Conservation (phyloP, 768 basidiomycete species). For the Mrakia gelida region DNA sequence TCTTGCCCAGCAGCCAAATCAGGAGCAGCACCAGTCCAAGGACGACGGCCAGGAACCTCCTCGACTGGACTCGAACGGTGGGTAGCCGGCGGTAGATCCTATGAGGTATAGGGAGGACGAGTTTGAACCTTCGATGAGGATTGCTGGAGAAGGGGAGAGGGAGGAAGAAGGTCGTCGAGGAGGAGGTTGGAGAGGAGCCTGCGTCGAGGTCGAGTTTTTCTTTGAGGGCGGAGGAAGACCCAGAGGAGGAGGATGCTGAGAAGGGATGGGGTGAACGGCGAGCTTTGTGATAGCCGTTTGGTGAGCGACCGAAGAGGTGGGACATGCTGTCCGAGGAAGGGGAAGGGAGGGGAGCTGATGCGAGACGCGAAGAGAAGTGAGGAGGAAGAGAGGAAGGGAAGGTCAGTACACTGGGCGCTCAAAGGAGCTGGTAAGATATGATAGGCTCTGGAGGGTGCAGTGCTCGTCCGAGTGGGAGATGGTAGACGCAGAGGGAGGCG, state of each 20-base stretch:
- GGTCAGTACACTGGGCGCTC: not conserved
- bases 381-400: not conserved
- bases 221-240: slow-evolving; percentile 32
- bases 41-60: slow-evolving; percentile 17
- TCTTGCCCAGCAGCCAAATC: slow-evolving; percentile 24
- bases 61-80: slow-evolving; percentile 44
- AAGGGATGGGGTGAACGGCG: slow-evolving; percentile 37
- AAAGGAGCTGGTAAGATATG: not conserved
- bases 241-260: slow-evolving; percentile 27
- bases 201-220: slow-evolving; percentile 41
- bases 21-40: slow-evolving; percentile 21
- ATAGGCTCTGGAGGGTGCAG: no score
- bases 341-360: not conserved
- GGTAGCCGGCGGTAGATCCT: slow-evolving; percentile 58
- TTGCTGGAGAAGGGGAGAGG: slow-evolving; percentile 57
- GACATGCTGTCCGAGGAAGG: slow-evolving; percentile 23
- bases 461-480: no score
- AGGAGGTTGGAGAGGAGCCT: slow-evolving; percentile 52
- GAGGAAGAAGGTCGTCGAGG: slow-evolving; percentile 52
- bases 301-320: slow-evolving; percentile 30
- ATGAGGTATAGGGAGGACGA: slow-evolving; percentile 60
- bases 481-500: no score
- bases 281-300: slow-evolving; percentile 34
- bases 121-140: slow-evolving; percentile 55
- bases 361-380: not conserved